A percentile compares a stretch with the other conserved stretches of the same genome.
These are phyloP conservation scores for Quercus cerris DNA, from an alignment of 306 rosid species.

Conservation along the genomic window DNA sequence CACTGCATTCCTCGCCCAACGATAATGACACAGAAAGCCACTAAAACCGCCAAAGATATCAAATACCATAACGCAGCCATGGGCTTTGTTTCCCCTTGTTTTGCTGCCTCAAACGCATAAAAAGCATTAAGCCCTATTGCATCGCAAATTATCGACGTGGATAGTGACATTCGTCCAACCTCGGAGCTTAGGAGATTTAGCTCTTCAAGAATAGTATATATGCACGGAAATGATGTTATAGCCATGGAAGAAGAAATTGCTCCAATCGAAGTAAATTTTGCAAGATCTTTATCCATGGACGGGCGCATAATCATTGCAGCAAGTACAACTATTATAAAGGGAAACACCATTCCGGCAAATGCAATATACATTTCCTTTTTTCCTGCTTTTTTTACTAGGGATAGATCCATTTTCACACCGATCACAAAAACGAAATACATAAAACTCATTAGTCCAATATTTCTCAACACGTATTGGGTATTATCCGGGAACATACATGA, in stretches of 20 bases:
- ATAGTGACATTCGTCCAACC: conserved; percentile 46
- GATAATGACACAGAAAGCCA: neutral
- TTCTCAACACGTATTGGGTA: conserved; percentile 32
- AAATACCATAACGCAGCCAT: conserved; percentile 37
- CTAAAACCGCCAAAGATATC: conserved; percentile 9
- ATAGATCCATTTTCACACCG: conserved; percentile 61
- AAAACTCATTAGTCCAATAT: conserved; percentile 63
- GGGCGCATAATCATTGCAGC: conserved; percentile 39
- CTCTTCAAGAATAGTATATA: conserved; percentile 50
- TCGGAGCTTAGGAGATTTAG: conserved; percentile 76
- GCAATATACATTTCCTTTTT: conserved; percentile 41
- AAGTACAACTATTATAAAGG: neutral
- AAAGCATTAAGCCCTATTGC: conserved; percentile 11
- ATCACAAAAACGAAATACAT: conserved; percentile 53
- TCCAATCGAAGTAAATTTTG: conserved; percentile 46
- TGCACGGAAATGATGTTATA: conserved; percentile 46
- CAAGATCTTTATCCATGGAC: conserved; percentile 50
- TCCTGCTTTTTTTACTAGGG: conserved; percentile 37
- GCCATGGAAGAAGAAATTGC: conserved; percentile 35
- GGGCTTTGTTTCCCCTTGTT: conserved; percentile 27
- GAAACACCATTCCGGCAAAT: conserved; percentile 30
- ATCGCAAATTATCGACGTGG: conserved; percentile 52
- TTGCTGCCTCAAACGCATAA: conserved; percentile 46
- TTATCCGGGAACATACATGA: conserved; percentile 9
- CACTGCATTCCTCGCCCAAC: conserved; percentile 29